phyloP scores from a whole-genome alignment of 2,329 filamentous ascomycete genomes.

The Xylariaceae sp. region DNA sequence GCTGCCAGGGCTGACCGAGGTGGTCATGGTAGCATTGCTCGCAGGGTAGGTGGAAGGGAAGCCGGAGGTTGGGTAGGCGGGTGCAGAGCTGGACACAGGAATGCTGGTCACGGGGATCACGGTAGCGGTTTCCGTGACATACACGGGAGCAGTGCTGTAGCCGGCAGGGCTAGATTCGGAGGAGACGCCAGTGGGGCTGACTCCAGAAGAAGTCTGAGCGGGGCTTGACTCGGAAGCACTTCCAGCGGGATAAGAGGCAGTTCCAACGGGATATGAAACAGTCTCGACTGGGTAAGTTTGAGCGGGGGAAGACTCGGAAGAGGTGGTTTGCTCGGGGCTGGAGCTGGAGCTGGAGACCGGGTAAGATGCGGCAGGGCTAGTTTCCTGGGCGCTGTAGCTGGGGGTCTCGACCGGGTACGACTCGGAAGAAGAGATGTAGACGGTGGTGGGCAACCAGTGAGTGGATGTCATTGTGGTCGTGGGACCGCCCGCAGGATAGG shows the following conservation, averaged over 20 bases:
- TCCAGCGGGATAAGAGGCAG: constrained; percentile 4
- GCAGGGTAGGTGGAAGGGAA: constrained; percentile 14
- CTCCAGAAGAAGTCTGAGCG: no score
- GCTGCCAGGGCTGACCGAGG: constrained; percentile 6
- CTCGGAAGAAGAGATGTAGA: constrained; percentile 1
- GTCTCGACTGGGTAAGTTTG: not conserved
- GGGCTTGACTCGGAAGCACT: not conserved
- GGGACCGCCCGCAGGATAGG: constrained; percentile 6
- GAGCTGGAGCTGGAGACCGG: not conserved
- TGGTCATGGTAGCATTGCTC: constrained; percentile 20
- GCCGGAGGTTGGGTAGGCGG: constrained; percentile 9
- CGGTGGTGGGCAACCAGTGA: constrained; percentile 1
- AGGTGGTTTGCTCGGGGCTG: not conserved
- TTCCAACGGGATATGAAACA: not conserved
- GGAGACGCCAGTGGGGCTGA: no score
- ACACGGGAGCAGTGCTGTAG: constrained; percentile 10
- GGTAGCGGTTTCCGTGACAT: constrained; percentile 22
- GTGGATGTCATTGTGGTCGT: constrained; percentile 8
- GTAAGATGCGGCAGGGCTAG: not conserved
- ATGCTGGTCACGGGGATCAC: constrained; percentile 20
- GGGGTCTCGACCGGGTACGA: not conserved
- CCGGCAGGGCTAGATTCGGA: no score
- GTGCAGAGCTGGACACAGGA: constrained; percentile 13
- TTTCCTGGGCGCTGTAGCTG: not conserved
- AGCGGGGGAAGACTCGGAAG: constrained; percentile 1